A percentile compares a stretch with the other conserved stretches of the same genome.
Evolutionary conservation across 768 basidiomycete genomes (phyloP).

Genomic region (Leccinellum albellum): DNA sequence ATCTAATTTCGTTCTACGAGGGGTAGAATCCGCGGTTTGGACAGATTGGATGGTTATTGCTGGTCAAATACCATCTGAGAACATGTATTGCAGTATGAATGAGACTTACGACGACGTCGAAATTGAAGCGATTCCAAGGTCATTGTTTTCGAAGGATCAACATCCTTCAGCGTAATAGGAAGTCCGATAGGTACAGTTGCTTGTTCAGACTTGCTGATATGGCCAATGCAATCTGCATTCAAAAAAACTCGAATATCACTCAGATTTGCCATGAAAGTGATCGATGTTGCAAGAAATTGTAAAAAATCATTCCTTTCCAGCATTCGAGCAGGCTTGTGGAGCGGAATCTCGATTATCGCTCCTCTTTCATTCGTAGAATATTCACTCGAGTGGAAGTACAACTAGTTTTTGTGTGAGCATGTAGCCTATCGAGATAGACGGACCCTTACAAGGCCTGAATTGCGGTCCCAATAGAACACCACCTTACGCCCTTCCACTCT

Average conservation of each 20-base stretch:
- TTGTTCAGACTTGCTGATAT: constrained; percentile 56
- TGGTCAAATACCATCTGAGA: too few species aligned
- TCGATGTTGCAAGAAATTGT: constrained; percentile 81
- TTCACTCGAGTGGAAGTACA: constrained; percentile 69
- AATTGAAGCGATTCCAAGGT: constrained; percentile 36
- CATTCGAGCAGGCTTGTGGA: constrained; percentile 72
- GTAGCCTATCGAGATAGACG: constrained; percentile 34
- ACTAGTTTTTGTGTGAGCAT: constrained; percentile 33
- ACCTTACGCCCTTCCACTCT: constrained; percentile 66
- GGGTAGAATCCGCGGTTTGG: background rate
- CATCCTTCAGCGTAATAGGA: constrained; percentile 50
- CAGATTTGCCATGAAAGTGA: constrained; percentile 86
- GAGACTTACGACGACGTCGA: constrained; percentile 30
- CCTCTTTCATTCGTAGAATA: constrained; percentile 42
- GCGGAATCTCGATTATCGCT: constrained; percentile 82
- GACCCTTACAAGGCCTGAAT: constrained; percentile 50
- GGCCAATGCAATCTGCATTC: constrained; percentile 67
- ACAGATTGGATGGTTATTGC: too few species aligned
- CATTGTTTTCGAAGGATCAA: constrained; percentile 59
- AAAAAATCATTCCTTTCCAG: constrained; percentile 79
- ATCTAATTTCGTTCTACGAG: constrained; percentile 32
- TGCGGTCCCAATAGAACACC: constrained; percentile 87
- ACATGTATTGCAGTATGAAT: background rate
- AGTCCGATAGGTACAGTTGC: constrained; percentile 45
- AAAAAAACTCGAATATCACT: constrained; percentile 72